Evolutionary conservation across 176 grass and related monocot species (phyloP), one percentile per base, ranked within the genome.

Genomic region (Musa schizocarpa): DNA sequence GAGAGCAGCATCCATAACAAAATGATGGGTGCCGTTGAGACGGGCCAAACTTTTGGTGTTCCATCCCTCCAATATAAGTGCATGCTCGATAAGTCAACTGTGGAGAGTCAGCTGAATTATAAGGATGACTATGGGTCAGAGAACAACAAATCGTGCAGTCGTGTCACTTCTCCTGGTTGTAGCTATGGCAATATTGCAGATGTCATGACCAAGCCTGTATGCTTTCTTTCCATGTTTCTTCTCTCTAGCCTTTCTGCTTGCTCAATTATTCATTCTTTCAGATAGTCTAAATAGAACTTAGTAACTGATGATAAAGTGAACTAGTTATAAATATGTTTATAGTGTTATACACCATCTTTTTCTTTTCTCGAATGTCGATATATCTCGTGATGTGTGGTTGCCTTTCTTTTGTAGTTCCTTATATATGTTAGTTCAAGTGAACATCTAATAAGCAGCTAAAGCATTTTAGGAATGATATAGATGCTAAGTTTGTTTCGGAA

Each of bases 201-300:
- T 50, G 48, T 57, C 25, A 63, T 76, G 74, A 76, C 63, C 11
- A 76, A 76, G 11, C 74, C 26, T 13, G 74, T 76, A 62, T 34
- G 74, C 21, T 1, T 14, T 29, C 50, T 63, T 7, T 62, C 20
- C 20, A 17, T 19, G 17, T 62, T 17, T 62, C 20, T 14, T 19
- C 20, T 62, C 16, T 57, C 1, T 11, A 11, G 3, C 8, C 14
- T n/a, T 19, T 62, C 20, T 8, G 20, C 20, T 14, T 62, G 2
- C 57, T 43, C 34, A 43, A 43, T 43, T 43, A 43, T 43, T 43
- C 34, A 43, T 43, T 43, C 34, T 43, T 43, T 43, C 34, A 43
- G 34, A 6, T 43, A 43, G 34, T 43, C 34, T 43, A 6, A 43
- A 6, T 6, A 43, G 34, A 43, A 43, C 34, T 43, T 43, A 43